These are phyloP conservation scores for Senna siamea DNA, from an alignment of 306 rosid species.

Conservation along the genomic window DNA sequence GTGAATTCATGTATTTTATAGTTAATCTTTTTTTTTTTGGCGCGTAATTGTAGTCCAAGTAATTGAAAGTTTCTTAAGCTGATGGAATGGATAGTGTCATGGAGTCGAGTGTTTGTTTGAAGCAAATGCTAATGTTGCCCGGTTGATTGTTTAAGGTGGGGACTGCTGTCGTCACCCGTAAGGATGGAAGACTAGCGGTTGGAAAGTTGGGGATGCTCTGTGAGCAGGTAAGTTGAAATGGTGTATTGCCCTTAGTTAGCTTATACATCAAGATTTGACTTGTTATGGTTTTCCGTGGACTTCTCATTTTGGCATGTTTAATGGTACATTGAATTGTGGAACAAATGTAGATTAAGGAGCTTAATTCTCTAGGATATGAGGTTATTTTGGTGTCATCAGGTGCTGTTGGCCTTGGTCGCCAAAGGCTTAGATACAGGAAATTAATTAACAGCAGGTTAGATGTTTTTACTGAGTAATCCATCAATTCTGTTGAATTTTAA, in stretches of 20 bases:
- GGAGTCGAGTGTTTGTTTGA: neutral
- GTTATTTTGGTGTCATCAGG: slow-evolving; percentile 95
- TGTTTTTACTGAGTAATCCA: slow-evolving; percentile 14
- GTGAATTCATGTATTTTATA: neutral
- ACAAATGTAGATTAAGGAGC: slow-evolving; percentile 74
- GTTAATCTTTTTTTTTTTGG: too few species aligned
- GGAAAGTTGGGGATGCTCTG: slow-evolving; percentile 83
- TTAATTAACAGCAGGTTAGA: slow-evolving; percentile 86
- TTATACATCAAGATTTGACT: neutral
- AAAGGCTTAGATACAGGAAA: slow-evolving; percentile 82
- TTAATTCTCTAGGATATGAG: slow-evolving; percentile 78
- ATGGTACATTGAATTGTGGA: slow-evolving; percentile 34
- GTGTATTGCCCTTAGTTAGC: neutral
- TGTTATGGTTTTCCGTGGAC: neutral
- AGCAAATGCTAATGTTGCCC: neutral
- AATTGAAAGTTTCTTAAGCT: slow-evolving; percentile 4
- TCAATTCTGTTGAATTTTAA: neutral
- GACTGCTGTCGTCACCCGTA: slow-evolving; percentile 38
- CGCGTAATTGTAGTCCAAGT: neutral
- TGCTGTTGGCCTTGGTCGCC: slow-evolving; percentile 99
- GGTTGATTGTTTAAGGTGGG: slow-evolving; percentile 21
- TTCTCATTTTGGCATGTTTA: slow-evolving; percentile 29
- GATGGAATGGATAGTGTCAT: neutral
- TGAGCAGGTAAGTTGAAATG: slow-evolving; percentile 66
- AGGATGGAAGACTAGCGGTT: slow-evolving; percentile 34